Evolutionary conservation across 352 stramenopile genomes (phyloP).

Genomic region (Pythium brachiatum): DNA sequence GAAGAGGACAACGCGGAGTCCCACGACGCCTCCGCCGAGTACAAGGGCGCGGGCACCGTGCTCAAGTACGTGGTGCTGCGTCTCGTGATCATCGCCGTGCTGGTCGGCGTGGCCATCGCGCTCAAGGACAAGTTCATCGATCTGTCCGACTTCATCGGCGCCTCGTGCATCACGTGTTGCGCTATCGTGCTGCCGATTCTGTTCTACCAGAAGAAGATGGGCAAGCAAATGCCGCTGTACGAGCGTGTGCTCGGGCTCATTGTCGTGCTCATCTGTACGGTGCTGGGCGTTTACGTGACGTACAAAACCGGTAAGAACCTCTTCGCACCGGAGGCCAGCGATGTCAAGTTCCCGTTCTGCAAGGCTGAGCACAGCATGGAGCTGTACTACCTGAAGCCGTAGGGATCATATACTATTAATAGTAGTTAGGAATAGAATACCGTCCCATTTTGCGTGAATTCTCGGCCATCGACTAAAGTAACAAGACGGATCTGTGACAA

Average conservation of each 20-base stretch:
- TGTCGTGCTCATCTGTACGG: slow-evolving; percentile 42
- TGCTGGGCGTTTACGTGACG: slow-evolving; percentile 21
- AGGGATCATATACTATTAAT: background rate
- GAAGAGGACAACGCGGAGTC: slow-evolving; percentile 6
- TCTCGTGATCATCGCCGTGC: slow-evolving; percentile 47
- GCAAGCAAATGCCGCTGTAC: slow-evolving; percentile 35
- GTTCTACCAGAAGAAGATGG: slow-evolving; percentile 72
- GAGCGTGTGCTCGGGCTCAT: slow-evolving; percentile 33
- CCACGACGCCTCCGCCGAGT: slow-evolving; percentile 33
- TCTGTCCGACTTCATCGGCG: slow-evolving; percentile 66
- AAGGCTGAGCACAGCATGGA: slow-evolving; percentile 16
- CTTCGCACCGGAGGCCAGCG: slow-evolving; percentile 30
- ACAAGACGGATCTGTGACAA: background rate
- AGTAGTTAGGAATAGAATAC: background rate
- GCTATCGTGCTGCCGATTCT: slow-evolving; percentile 65
- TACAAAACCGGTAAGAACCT: slow-evolving; percentile 35
- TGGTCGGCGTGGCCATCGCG: slow-evolving; percentile 35
- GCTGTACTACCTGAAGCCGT: slow-evolving; percentile 19
- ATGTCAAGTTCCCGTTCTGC: slow-evolving; percentile 28
- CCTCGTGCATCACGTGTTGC: slow-evolving; percentile 49
- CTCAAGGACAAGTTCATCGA: slow-evolving; percentile 59
- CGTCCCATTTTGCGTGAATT: too few species aligned
- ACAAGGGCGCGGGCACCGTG: slow-evolving; percentile 30
- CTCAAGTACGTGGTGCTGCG: slow-evolving; percentile 41
- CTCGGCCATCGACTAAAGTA: background rate